Percentiles rank a stretch among this genome's conserved stretches.
These are phyloP conservation scores for Arabidopsis lyrata DNA, from an alignment of 441 rosid genomes.

Conservation along the genomic window DNA sequence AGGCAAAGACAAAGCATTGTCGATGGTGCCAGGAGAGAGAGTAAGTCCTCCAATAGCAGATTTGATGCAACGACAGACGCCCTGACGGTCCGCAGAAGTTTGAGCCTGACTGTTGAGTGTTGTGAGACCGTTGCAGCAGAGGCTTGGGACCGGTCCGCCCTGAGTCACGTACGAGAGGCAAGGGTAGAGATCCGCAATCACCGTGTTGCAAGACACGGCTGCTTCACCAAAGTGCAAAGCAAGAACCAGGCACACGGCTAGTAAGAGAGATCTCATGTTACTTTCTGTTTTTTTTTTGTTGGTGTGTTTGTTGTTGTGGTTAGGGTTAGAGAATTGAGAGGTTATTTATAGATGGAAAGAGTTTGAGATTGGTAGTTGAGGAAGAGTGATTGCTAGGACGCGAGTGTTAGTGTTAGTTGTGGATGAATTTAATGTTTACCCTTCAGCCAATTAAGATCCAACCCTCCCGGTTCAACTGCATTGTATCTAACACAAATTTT, in stretches of 20 bases:
- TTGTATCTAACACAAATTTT: not conserved
- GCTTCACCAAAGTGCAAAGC: slow-evolving; percentile 44
- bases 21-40: slow-evolving; percentile 37
- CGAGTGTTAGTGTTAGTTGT: slow-evolving; percentile 36
- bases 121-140: slow-evolving; percentile 56
- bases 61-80: slow-evolving; percentile 57
- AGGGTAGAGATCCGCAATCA: slow-evolving; percentile 42
- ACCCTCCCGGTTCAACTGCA: slow-evolving; percentile 24
- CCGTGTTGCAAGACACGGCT: slow-evolving; percentile 46
- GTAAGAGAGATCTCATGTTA: slow-evolving; percentile 42
- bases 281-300: not conserved
- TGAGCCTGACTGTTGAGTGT: slow-evolving; percentile 47
- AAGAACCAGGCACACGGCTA: slow-evolving; percentile 34
- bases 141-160: slow-evolving; percentile 43
- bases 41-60: slow-evolving; percentile 30
- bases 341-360: slow-evolving; percentile 18
- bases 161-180: slow-evolving; percentile 46
- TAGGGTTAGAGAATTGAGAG: slow-evolving; percentile 27
- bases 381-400: slow-evolving; percentile 32
- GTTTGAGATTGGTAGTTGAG: slow-evolving; percentile 35
- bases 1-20: slow-evolving; percentile 52
- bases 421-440: slow-evolving; percentile 39
- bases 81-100: slow-evolving; percentile 50
- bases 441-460: slow-evolving; percentile 28
- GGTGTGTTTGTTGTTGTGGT: slow-evolving; percentile 1